These are phyloP conservation scores for Psidium guajava DNA, from an alignment of 345 rosid genomes.

Conservation along the genomic window DNA sequence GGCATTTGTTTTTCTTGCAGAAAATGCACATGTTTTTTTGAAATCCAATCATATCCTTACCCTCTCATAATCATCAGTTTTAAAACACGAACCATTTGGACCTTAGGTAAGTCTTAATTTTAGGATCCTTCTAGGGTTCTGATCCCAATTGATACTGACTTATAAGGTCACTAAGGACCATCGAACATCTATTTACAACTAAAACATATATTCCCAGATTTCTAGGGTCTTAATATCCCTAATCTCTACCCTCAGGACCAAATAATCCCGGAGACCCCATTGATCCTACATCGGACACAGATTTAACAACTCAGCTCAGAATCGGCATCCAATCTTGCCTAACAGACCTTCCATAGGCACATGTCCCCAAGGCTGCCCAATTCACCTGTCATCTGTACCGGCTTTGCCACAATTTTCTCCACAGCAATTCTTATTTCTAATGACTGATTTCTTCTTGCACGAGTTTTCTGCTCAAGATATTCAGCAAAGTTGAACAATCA, in stretches of 20 bases:
- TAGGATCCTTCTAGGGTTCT: background rate
- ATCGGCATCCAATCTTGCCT: background rate
- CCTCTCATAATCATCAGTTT: background rate
- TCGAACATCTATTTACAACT: background rate
- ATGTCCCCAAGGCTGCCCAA: background rate
- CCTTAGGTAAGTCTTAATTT: background rate
- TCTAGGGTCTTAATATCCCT: background rate
- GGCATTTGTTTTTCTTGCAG: background rate
- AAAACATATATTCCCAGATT: background rate
- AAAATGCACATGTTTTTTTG: background rate
- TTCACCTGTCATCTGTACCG: background rate
- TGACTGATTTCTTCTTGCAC: background rate
- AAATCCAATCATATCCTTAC: background rate
- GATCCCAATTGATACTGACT: background rate
- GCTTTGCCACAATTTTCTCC: background rate
- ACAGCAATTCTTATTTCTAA: background rate
- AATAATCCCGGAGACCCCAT: background rate
- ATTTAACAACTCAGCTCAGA: background rate
- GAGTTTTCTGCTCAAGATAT: background rate
- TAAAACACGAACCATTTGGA: background rate
- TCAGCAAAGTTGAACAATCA: background rate
- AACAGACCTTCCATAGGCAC: background rate
- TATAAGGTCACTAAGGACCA: background rate
- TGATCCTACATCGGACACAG: background rate
- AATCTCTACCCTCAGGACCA: background rate